Percentiles rank a stretch among this genome's conserved stretches.
phyloP scores from a whole-genome alignment of 768 basidiomycete genomes.

The Amanita pallidorosea region DNA sequence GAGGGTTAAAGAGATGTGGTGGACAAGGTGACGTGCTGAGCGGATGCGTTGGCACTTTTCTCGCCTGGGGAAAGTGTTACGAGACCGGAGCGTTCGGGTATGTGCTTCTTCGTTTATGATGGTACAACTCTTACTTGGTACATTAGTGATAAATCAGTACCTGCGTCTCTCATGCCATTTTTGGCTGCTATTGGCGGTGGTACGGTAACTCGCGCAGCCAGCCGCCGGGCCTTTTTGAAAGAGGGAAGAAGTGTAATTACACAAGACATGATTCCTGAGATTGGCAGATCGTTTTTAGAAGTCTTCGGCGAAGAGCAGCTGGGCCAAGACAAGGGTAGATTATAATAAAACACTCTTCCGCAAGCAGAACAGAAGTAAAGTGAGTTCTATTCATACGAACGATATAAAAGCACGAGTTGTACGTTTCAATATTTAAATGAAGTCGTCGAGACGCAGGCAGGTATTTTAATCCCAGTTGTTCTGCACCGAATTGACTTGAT shows the following conservation, averaged over 20 bases:
- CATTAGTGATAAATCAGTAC: constrained; percentile 39
- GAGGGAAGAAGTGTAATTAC: constrained; percentile 78
- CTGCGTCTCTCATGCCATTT: constrained; percentile 62
- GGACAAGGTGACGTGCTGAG: constrained; percentile 94
- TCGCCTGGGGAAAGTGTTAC: constrained; percentile 95
- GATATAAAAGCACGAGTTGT: no score
- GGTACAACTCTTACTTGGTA: not conserved
- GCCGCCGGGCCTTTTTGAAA: constrained; percentile 62
- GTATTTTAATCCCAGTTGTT: no score
- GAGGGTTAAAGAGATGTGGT: constrained; percentile 87
- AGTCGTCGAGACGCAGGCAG: no score
- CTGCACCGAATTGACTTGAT: no score
- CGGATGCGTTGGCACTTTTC: constrained; percentile 77
- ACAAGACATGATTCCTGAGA: constrained; percentile 59
- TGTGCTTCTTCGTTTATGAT: constrained; percentile 11
- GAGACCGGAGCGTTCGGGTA: constrained; percentile 79
- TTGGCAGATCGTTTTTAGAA: constrained; percentile 62
- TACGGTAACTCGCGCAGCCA: constrained; percentile 80
- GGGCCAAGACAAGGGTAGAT: constrained; percentile 22
- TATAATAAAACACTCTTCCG: not conserved
- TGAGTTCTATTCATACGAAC: not conserved
- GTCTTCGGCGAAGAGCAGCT: constrained; percentile 49
- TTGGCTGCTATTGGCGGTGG: constrained; percentile 82
- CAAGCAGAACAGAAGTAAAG: not conserved
- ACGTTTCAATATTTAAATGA: no score